Evolutionary conservation across 2,329 filamentous ascomycete species (phyloP).

Genomic region (Epichloe glyceriae): DNA sequence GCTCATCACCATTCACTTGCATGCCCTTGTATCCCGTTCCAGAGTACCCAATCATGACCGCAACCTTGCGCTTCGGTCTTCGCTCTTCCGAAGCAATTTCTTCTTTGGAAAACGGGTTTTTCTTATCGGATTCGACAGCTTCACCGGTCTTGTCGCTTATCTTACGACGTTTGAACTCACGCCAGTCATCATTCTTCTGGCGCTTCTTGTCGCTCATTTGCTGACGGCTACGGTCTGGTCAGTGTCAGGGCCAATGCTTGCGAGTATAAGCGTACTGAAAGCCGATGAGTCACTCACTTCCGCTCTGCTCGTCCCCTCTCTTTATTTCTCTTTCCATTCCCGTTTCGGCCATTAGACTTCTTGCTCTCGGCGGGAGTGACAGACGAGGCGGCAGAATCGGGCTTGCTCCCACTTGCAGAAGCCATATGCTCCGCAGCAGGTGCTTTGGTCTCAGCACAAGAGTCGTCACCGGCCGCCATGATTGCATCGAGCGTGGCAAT

Average conservation of each 20-base stretch:
- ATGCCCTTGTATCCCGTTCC: constrained; percentile 96
- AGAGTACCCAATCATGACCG: constrained; percentile 88
- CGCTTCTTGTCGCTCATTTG: constrained; percentile 23
- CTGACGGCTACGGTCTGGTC: constrained; percentile 23
- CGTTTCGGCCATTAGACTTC: constrained; percentile 6
- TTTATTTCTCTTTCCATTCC: constrained; percentile 9
- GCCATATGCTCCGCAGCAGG: constrained; percentile 7
- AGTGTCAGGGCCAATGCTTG: constrained; percentile 11
- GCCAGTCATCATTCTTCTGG: constrained; percentile 26
- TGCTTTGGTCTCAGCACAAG: constrained; percentile 15
- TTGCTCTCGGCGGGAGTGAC: background rate
- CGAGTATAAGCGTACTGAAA: too few relatives aligned
- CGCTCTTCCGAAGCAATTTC: constrained; percentile 82
- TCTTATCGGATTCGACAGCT: constrained; percentile 16
- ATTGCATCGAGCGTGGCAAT: constrained; percentile 14
- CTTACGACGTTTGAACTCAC: constrained; percentile 30
- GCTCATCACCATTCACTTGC: constrained; percentile 73
- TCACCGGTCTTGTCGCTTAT: constrained; percentile 22
- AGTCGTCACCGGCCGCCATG: constrained; percentile 20
- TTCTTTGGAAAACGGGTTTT: constrained; percentile 50
- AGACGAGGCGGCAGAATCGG: background rate
- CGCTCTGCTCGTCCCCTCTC: constrained; percentile 17
- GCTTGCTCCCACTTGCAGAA: constrained; percentile 2
- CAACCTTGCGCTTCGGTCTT: constrained; percentile 89
- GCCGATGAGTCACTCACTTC: constrained; percentile 3